Evolutionary conservation across 192 early-diverging fungal genomes (phyloP).

Genomic region (Backusella australiensis): DNA sequence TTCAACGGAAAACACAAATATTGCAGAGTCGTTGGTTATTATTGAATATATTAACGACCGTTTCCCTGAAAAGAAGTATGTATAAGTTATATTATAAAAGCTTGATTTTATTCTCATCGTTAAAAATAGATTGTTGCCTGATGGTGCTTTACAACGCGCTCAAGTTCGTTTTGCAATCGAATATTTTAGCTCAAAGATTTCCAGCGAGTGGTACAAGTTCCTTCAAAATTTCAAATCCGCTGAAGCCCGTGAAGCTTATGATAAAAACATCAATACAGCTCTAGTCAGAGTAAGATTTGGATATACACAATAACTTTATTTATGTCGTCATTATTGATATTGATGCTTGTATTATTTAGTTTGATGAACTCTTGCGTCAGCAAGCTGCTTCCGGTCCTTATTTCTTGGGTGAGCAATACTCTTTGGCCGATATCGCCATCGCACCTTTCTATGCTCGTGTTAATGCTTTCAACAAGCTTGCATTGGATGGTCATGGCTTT

Average conservation of each 20-base stretch:
- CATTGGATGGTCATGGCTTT: slow-evolving; percentile 12
- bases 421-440: slow-evolving; percentile 46
- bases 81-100: slow-evolving; percentile 10
- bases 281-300: slow-evolving; percentile 19
- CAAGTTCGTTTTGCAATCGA: slow-evolving; percentile 45
- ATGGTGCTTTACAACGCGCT: slow-evolving; percentile 43
- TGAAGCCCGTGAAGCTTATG: slow-evolving; percentile 23
- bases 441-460: slow-evolving; percentile 44
- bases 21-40: slow-evolving; percentile 67
- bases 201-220: slow-evolving; percentile 27
- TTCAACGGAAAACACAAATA: slow-evolving; percentile 47
- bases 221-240: slow-evolving; percentile 15
- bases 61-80: slow-evolving; percentile 52
- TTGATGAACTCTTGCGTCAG: slow-evolving; percentile 37
- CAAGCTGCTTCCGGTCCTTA: slow-evolving; percentile 37
- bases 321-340: neutral
- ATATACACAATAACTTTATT: neutral
- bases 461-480: neutral
- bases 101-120: too few species aligned
- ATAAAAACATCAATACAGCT: slow-evolving; percentile 27
- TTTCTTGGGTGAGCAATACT: slow-evolving; percentile 45
- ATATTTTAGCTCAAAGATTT: slow-evolving; percentile 33
- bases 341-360: slow-evolving; percentile 14
- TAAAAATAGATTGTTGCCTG: slow-evolving; percentile 40
- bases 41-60: slow-evolving; percentile 65